Evolutionary conservation across 1,139 yeast genomes (phyloP).

Genomic region (Geotrichum histeridarum): DNA sequence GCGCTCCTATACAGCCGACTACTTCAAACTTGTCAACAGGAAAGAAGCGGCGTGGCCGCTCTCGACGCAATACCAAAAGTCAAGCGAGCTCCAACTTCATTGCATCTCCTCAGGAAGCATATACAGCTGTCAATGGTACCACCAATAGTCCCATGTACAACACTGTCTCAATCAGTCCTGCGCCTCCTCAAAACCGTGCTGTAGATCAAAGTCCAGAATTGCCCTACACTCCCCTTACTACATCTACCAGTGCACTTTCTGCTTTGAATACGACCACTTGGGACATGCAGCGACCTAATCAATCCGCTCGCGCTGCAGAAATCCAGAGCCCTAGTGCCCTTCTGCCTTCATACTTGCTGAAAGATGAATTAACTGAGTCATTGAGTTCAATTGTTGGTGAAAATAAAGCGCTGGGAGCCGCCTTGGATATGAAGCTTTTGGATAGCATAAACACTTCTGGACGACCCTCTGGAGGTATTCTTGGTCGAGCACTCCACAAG

Average conservation of each 20-base stretch:
- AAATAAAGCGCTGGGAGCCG: neutral
- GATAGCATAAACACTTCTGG: conserved; percentile 17
- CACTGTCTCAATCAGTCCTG: conserved; percentile 12
- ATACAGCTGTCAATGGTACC: conserved; percentile 1
- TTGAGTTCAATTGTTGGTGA: neutral
- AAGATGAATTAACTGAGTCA: conserved; percentile 12
- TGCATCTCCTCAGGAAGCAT: conserved; percentile 13
- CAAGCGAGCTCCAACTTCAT: conserved; percentile 5
- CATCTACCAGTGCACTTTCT: conserved; percentile 10
- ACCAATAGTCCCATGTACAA: conserved; percentile 6
- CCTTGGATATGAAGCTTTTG: conserved; percentile 27
- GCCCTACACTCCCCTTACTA: conserved; percentile 8
- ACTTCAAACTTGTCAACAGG: conserved; percentile 8
- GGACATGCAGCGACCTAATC: conserved; percentile 9
- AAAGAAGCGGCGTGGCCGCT: conserved; percentile 16
- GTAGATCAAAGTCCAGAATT: conserved; percentile 8
- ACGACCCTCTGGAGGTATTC: conserved; percentile 27
- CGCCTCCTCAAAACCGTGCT: conserved; percentile 1
- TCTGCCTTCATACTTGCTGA: conserved; percentile 14
- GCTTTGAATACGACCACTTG: conserved; percentile 5
- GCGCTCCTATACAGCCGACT: conserved; percentile 13
- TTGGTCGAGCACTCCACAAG: conserved; percentile 25
- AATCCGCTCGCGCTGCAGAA: neutral
- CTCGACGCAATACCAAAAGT: conserved; percentile 18
- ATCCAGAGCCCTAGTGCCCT: conserved; percentile 6